phyloP scores from a whole-genome alignment of 352 stramenopile genomes.

The Poterioochromonas sp. region DNA sequence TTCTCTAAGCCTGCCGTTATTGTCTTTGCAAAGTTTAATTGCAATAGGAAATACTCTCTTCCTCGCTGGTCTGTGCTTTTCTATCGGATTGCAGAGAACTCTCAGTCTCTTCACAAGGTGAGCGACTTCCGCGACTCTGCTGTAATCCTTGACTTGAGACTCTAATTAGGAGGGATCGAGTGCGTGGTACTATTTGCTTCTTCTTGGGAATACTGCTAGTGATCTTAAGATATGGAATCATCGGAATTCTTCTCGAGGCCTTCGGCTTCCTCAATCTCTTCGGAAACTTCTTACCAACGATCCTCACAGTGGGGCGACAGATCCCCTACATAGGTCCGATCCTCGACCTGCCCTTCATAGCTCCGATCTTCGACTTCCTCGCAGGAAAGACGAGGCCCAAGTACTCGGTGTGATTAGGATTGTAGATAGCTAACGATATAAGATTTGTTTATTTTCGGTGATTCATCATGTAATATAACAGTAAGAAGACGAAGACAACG shows the following conservation, averaged over 20 bases:
- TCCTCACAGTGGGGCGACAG: background rate
- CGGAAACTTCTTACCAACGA: slow-evolving; percentile 26
- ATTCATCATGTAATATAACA: slow-evolving; percentile 21
- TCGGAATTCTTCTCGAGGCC: slow-evolving; percentile 1
- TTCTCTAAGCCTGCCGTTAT: background rate
- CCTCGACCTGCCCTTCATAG: background rate
- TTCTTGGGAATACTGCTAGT: slow-evolving; percentile 16
- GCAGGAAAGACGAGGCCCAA: slow-evolving; percentile 20
- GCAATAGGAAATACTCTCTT: slow-evolving; percentile 24
- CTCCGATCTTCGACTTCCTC: background rate
- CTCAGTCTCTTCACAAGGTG: slow-evolving; percentile 1
- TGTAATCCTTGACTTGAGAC: background rate
- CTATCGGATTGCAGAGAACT: slow-evolving; percentile 7
- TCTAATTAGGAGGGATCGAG: background rate
- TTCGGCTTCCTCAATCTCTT: slow-evolving; percentile 27
- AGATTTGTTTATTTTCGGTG: background rate
- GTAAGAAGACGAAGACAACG: slow-evolving; percentile 14
- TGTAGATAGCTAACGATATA: no score
- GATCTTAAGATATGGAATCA: background rate
- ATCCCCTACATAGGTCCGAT: background rate
- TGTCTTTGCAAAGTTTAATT: background rate
- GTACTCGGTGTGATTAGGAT: slow-evolving; percentile 9
- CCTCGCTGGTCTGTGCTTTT: slow-evolving; percentile 12
- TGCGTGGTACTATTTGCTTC: slow-evolving; percentile 22
- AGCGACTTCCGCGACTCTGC: no score